These are phyloP conservation scores for Parathielavia appendiculata DNA, from an alignment of 495 filamentous ascomycete species.

Conservation along the genomic window DNA sequence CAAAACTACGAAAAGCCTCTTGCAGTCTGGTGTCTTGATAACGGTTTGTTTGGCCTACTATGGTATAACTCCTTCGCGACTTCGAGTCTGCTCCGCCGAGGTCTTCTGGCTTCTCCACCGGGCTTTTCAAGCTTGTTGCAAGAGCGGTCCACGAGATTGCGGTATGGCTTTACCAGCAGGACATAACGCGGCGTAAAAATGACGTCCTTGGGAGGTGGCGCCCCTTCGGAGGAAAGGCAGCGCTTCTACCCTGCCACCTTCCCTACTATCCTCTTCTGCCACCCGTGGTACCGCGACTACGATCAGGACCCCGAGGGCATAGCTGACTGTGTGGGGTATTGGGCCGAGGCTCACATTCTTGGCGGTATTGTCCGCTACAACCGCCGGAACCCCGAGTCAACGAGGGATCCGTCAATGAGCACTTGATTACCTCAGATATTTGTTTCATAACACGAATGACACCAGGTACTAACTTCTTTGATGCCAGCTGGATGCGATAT, in stretches of 20 bases:
- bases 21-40: too few species aligned
- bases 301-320: neutral
- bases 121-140: conserved; percentile 5
- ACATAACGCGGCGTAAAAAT: conserved; percentile 1
- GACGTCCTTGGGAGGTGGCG: neutral
- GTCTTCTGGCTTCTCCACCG: neutral
- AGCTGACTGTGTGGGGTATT: neutral
- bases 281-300: conserved; percentile 5
- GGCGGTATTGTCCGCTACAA: conserved; percentile 2
- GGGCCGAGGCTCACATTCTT: conserved; percentile 1
- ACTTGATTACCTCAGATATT: too few species aligned
- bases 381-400: neutral
- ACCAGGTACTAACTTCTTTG: too few species aligned
- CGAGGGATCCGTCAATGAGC: neutral
- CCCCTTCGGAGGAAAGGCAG: neutral
- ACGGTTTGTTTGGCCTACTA: too few species aligned
- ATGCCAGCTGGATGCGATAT: conserved; percentile 9
- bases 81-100: neutral
- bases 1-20: too few species aligned
- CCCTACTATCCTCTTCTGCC: conserved; percentile 2
- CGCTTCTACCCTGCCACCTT: neutral
- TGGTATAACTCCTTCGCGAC: neutral
- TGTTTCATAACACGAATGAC: too few species aligned
- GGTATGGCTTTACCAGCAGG: neutral
- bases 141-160: conserved; percentile 1